A percentile compares a stretch with the other conserved stretches of the same genome.
These are phyloP conservation scores for Akanthomyces muscarius DNA, from an alignment of 2,329 filamentous ascomycete species.

Conservation along the genomic window DNA sequence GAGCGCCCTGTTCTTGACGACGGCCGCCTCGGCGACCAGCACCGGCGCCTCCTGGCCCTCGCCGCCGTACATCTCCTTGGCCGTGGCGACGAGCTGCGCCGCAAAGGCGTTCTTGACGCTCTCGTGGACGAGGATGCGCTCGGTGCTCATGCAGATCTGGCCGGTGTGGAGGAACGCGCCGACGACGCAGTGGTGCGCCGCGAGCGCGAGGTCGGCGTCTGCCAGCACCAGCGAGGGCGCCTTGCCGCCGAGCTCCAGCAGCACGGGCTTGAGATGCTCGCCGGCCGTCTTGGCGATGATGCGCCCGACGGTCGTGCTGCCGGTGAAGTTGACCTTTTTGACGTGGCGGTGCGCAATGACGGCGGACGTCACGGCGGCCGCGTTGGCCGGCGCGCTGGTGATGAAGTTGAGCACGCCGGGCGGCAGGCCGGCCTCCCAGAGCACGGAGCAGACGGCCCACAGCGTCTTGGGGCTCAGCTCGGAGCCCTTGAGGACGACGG, in stretches of 20 bases:
- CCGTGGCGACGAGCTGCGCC: background rate
- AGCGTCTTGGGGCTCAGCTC: conserved; percentile 60
- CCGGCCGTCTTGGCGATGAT: conserved; percentile 36
- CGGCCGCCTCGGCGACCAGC: conserved; percentile 3
- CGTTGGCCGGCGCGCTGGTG: conserved; percentile 58
- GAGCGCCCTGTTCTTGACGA: conserved; percentile 15
- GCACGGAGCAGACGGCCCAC: conserved; percentile 55
- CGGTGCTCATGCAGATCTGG: conserved; percentile 70
- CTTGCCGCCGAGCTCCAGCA: conserved; percentile 48
- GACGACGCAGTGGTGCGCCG: conserved; percentile 28
- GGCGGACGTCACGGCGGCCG: conserved; percentile 57
- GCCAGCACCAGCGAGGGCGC: conserved; percentile 38
- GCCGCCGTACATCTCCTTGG: background rate
- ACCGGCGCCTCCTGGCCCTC: conserved; percentile 6
- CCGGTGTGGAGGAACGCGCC: conserved; percentile 36
- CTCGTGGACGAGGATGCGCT: conserved; percentile 48
- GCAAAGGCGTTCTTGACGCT: conserved; percentile 20
- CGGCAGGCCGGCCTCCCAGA: conserved; percentile 69
- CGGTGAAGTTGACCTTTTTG: conserved; percentile 42
- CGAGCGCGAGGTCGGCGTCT: conserved; percentile 42
- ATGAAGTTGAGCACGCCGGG: conserved; percentile 67
- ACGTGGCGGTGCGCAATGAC: conserved; percentile 52
- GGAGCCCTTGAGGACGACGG: conserved; percentile 64
- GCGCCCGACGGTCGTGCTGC: conserved; percentile 39
- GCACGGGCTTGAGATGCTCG: conserved; percentile 39